Base-by-base conservation (phyloP, 2,329 filamentous ascomycete genomes). In the Aspergillus costaricaensis region DNA sequence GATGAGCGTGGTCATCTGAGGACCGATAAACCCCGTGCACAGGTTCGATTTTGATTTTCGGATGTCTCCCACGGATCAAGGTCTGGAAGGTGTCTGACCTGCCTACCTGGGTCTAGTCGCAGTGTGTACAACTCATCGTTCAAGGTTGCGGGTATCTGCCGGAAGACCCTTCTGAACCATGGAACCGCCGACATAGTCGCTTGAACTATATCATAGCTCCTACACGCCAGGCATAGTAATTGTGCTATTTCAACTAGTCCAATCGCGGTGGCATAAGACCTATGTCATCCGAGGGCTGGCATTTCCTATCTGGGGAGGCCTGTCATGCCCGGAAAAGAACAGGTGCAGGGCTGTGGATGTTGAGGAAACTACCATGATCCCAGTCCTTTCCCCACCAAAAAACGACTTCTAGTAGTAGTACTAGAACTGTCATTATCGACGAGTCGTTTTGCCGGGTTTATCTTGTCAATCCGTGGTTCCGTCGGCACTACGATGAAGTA, bases 131-230 rank as follows among this genome's bases (percentile, higher is more conserved):
- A 56, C 55, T 54, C 60, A 56, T 58, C 49, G 23, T 14, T 49
- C 56, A 61, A 61, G 55, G 62, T 59, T 61, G 60, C 58, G 62
- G 64, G 59, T 59, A 62, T n/a, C 59, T 12, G 55, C 54, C 60
- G 60, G 64, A 50, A 56, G 48, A 21, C 17, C 38, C 51, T 19
- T 14, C 9, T 43, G 61, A 66, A 62, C 64, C 62, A 62, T 62
- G 60, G 63, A 65, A 65, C 65, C 47, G 36, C n/a, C 10, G 15
- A 43, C 39, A 59, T 61, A 55, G 56, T 49, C 32, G 53, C 56
- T 58, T 19, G 36, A 58, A 64, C 57, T 55, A 59, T 51, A 54
- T 53, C 38, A 38, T 55, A 44, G 27, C 41, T 44, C 41, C 41
- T 44, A 19, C 19, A 14, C 41, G 41, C 9, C 41, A 12, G 41